Base-by-base conservation (phyloP, 768 basidiomycete genomes). In the Mycena galericulata region DNA sequence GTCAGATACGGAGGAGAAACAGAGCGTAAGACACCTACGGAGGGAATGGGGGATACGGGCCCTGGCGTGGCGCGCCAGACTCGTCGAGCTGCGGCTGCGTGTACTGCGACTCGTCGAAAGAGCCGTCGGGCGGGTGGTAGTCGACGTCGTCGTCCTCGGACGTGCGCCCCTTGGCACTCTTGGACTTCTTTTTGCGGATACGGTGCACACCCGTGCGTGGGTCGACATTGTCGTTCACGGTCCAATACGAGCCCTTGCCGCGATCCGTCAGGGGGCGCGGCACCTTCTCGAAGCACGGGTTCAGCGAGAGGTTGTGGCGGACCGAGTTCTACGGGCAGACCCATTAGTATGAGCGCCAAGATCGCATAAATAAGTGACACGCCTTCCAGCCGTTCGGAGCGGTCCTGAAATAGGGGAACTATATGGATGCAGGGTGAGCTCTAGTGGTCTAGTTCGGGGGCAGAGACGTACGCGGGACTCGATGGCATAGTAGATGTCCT, bases 351-450 rank as follows among this genome's bases (percentile, higher is more conserved):
- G 71, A 68, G 75, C 59, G 75, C 69, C 73, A 24, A 63, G 41
- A 26, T 40, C 11, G 50, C 4, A 29, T 20, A 51, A 32, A 29
- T 58, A 22, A 58, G 46, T 24, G 4, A 50, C 53, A 79, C 90
- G 86, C 94, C 85, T 96, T 96, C 94, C 94, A 96, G n/a, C 94
- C 94, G 68, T 90, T 90, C 40, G 94, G 93, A 7, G 94, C 94
- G 30, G 86, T 90, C 79, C 94, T 83, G 82, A 96, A 96, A 78
- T 95, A 96, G 20, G 94, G 94, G 75, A 96, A 96, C 93, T 95
- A 75, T 34, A 69, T 68, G 57, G 69, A 27, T 47, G 53, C 49
- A 51, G 20, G 68, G 62, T 75, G 65, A 32, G 38, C 62, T 60
- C 40, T 34, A 47, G 49, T 67, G 62, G 53, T 29, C 26, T 30